Evolutionary conservation across 164 flowering plant genomes (phyloP).

Genomic region (Aristolochia contorta): DNA sequence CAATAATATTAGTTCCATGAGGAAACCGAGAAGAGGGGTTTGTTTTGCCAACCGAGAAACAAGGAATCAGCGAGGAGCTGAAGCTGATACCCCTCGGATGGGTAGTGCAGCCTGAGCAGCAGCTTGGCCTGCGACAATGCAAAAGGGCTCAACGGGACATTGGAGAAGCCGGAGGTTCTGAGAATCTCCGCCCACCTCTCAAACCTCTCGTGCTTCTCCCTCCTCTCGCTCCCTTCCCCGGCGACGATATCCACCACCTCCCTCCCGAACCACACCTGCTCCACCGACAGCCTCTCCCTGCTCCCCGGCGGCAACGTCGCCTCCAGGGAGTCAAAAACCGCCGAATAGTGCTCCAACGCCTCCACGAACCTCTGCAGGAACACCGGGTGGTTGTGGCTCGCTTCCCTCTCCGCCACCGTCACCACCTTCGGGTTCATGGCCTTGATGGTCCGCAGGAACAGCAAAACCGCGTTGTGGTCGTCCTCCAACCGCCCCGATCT

Average conservation of each 20-base stretch:
- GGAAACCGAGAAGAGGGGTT: conserved; percentile 77
- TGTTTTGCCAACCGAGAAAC: conserved; percentile 84
- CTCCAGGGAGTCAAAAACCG: conserved; percentile 75
- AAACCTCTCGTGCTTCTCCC: conserved; percentile 54
- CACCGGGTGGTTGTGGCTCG: conserved; percentile 50
- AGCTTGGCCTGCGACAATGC: conserved; percentile 88
- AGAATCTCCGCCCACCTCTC: conserved; percentile 68
- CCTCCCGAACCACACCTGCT: conserved; percentile 68
- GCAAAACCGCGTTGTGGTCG: conserved; percentile 1
- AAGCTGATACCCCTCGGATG: conserved; percentile 85
- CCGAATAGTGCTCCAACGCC: conserved; percentile 68
- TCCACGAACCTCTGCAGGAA: conserved; percentile 56
- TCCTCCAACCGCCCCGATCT: too few species aligned
- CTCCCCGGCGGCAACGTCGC: conserved; percentile 81
- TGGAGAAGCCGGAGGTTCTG: conserved; percentile 47
- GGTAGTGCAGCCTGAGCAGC: conserved; percentile 78
- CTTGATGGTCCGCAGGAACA: conserved; percentile 52
- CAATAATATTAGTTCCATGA: conserved; percentile 56
- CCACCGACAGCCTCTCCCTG: conserved; percentile 64
- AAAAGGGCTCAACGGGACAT: conserved; percentile 55
- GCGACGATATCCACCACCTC: conserved; percentile 64
- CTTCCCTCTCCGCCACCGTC: conserved; percentile 74
- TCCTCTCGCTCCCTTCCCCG: conserved; percentile 45
- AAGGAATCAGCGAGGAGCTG: conserved; percentile 37
- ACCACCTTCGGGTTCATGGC: conserved; percentile 64